Evolutionary conservation across 805 yeast species (phyloP).

Genomic region (Candida tammaniensis): DNA sequence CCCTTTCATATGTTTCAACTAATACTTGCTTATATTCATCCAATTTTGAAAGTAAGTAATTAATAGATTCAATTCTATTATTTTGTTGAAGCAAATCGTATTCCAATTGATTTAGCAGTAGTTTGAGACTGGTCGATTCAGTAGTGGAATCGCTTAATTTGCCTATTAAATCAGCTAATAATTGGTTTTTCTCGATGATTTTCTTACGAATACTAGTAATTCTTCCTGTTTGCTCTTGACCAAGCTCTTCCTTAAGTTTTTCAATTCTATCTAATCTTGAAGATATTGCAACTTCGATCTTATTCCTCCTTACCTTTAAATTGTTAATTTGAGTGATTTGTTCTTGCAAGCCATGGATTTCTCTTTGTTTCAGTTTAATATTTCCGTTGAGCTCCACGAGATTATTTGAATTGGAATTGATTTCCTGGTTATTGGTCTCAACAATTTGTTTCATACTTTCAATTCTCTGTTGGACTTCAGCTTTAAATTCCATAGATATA

Average conservation of each 20-base stretch:
- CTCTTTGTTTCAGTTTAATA: slow-evolving; percentile 16
- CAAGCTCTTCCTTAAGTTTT: slow-evolving; percentile 34
- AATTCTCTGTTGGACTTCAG: slow-evolving; percentile 18
- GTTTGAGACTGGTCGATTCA: slow-evolving; percentile 1
- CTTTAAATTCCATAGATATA: slow-evolving; percentile 18
- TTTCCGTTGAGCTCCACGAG: slow-evolving; percentile 25
- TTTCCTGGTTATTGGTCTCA: neutral
- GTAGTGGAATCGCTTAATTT: neutral
- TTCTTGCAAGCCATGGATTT: slow-evolving; percentile 15
- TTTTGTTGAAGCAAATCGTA: slow-evolving; percentile 15
- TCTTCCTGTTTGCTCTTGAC: slow-evolving; percentile 41
- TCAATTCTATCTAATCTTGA: slow-evolving; percentile 25
- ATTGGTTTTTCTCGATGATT: slow-evolving; percentile 19
- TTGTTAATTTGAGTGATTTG: slow-evolving; percentile 7
- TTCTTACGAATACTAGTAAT: slow-evolving; percentile 29
- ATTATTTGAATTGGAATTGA: neutral
- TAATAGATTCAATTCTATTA: slow-evolving; percentile 21
- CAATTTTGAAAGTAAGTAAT: slow-evolving; percentile 24
- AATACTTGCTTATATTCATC: slow-evolving; percentile 24
- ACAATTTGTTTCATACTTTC: slow-evolving; percentile 8
- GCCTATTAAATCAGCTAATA: neutral
- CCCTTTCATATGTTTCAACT: slow-evolving; percentile 28
- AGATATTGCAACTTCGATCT: slow-evolving; percentile 22
- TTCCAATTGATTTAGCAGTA: slow-evolving; percentile 11
- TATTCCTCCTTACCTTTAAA: slow-evolving; percentile 7